Evolutionary conservation across 768 basidiomycete genomes (phyloP), one percentile per base, ranked within the genome.

Genomic region (Rossbeevera mucosa): DNA sequence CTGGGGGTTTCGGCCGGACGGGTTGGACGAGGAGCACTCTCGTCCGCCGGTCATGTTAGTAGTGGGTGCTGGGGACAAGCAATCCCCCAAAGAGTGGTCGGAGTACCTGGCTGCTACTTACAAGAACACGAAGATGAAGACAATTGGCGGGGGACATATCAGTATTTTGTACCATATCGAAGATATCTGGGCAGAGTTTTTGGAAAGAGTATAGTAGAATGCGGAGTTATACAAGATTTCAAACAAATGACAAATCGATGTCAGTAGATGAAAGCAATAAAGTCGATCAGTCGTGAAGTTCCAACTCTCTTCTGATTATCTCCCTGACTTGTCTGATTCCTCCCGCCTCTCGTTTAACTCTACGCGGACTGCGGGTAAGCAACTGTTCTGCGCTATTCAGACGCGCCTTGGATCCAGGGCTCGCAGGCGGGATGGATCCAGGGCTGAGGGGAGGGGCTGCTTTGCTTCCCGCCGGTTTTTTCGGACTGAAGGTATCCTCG

Each of bases 291-390:
- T 88, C 87, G 48, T 82, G 75, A 57, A 84, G 66, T 69, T 91
- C 88, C 60, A 91, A 71, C 72, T 91, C 90, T 57, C 77, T 74
- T 60, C 88, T 78, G 63, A 92, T 88, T 61, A 88, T 84, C 69
- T 92, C 90, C 52, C 89, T 74, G 28, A 91, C 89, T 65, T 88
- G 80, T 33, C 90, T 77, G 59, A 92, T 73, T 0, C 89, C 88
- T 28, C 88, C 86, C 5, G 72, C 77, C 61, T 90, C 87, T 24
- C 74, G 76, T 63, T 82, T 86, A 30, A 92, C 83, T 54, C 80
- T 73, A 51, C 79, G 80, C 7, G 90, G 90, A 66, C 89, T 91
- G 44, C 88, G 76, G 24, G 75, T 81, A 14, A 82, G 67, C 18
- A 90, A 60, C 65, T 83, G 82, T 52, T 78, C 70, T 20, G 77